Conservation (phyloP, 2,329 filamentous ascomycete genomes). For the Aspergillus novofumigatus region DNA sequence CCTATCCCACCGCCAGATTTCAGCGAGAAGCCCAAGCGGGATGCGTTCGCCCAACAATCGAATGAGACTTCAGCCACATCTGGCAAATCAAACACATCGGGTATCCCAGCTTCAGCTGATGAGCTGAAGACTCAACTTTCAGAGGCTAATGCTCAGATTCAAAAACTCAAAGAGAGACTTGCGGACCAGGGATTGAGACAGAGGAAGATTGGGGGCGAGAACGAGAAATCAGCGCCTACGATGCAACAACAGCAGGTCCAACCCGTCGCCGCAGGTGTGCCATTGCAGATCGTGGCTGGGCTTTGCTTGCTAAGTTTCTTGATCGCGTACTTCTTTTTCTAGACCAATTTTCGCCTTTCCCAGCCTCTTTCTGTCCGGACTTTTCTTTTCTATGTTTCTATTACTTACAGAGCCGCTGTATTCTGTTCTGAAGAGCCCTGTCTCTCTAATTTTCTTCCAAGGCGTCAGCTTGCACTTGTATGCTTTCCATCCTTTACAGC, state of each 20-base stretch:
- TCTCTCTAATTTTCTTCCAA: conserved; percentile 20
- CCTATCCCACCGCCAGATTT: conserved; percentile 35
- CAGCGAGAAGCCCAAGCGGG: conserved; percentile 33
- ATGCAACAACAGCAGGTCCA: conserved; percentile 55
- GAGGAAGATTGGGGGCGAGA: conserved; percentile 62
- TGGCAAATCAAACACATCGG: conserved; percentile 47
- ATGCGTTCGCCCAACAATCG: conserved; percentile 38
- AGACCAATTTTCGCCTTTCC: conserved; percentile 32
- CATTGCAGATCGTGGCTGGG: conserved; percentile 76
- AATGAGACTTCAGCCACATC: conserved; percentile 31
- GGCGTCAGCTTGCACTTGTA: conserved; percentile 22
- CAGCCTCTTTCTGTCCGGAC: conserved; percentile 5
- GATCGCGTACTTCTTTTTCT: conserved; percentile 95
- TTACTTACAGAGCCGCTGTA: conserved; percentile 17
- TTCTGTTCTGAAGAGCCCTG: conserved; percentile 23
- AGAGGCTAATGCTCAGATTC: conserved; percentile 70
- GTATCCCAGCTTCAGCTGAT: conserved; percentile 48
- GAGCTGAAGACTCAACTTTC: conserved; percentile 70
- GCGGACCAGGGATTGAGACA: conserved; percentile 71
- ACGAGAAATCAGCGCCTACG: conserved; percentile 49
- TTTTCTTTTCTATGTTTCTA: conserved; percentile 21
- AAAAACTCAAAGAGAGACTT: conserved; percentile 60
- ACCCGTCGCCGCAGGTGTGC: conserved; percentile 65
- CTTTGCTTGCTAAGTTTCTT: conserved; percentile 88
- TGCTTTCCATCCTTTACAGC: conserved; percentile 4